These are phyloP conservation scores for Yamadazyma diospyri DNA, from an alignment of 1,139 yeast genomes.

Conservation along the genomic window DNA sequence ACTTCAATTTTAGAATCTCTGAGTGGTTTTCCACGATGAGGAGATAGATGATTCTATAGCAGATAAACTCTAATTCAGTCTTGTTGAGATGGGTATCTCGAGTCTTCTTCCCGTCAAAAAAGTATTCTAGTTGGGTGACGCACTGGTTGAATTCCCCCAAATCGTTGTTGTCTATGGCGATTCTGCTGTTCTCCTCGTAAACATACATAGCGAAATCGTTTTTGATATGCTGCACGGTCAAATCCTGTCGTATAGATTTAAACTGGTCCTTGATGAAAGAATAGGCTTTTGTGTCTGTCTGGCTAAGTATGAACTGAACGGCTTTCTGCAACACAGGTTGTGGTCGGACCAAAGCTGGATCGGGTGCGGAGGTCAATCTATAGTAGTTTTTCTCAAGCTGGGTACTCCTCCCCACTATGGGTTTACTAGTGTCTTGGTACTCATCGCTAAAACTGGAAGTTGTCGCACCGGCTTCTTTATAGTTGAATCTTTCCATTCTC, in stretches of 20 bases:
- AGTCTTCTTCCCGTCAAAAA: conserved; percentile 41
- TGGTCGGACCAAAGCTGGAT: conserved; percentile 82
- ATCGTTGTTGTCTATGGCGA: conserved; percentile 81
- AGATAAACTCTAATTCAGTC: conserved; percentile 57
- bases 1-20: conserved; percentile 40
- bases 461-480: neutral
- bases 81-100: conserved; percentile 10
- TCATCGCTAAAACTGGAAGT: neutral
- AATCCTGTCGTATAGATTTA: conserved; percentile 87
- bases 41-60: conserved; percentile 75
- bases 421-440: conserved; percentile 9
- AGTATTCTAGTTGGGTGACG: conserved; percentile 69
- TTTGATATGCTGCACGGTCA: conserved; percentile 87
- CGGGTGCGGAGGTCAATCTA: conserved; percentile 88
- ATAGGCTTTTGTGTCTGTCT: conserved; percentile 50
- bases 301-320: conserved; percentile 49
- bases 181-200: conserved; percentile 81
- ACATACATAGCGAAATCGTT: conserved; percentile 74
- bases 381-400: conserved; percentile 73
- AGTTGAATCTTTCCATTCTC: conserved; percentile 50
- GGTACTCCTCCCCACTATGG: conserved; percentile 55
- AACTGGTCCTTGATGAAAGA: conserved; percentile 84
- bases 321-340: conserved; percentile 56
- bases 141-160: conserved; percentile 96
- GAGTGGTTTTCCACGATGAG: conserved; percentile 68